A percentile compares a stretch with the other conserved stretches of the same genome.
These are phyloP conservation scores for Lepidopterella palustris DNA, from an alignment of 495 filamentous ascomycete genomes.

Conservation along the genomic window DNA sequence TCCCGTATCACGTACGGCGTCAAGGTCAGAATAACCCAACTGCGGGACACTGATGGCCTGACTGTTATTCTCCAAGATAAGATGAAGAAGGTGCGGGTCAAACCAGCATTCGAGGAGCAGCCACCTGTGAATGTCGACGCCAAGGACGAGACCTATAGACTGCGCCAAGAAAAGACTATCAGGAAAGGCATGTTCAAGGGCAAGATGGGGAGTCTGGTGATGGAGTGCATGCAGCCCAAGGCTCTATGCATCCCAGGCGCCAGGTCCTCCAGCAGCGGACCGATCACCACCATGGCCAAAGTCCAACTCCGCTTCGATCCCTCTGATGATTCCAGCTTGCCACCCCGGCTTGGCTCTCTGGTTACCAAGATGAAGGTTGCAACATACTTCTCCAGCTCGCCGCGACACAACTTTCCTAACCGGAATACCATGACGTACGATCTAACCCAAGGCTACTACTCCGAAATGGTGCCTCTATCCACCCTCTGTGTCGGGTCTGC, in stretches of 20 bases:
- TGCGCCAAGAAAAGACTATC: constrained; percentile 68
- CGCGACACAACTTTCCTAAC: constrained; percentile 42
- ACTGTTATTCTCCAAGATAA: constrained; percentile 43
- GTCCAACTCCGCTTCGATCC: constrained; percentile 73
- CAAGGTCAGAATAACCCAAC: constrained; percentile 46
- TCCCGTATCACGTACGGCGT: constrained; percentile 66
- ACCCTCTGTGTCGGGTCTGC: constrained; percentile 57
- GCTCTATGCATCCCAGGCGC: constrained; percentile 51
- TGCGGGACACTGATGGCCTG: constrained; percentile 44
- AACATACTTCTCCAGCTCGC: constrained; percentile 65
- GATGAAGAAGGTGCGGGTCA: constrained; percentile 61
- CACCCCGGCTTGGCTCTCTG: constrained; percentile 62
- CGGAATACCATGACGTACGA: constrained; percentile 43
- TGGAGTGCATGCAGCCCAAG: constrained; percentile 66
- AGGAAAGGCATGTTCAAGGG: constrained; percentile 71
- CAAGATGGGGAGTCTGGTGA: constrained; percentile 66
- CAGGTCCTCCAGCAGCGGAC: neutral
- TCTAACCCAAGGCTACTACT: constrained; percentile 56
- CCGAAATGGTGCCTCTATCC: constrained; percentile 55
- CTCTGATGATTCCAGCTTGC: constrained; percentile 46
- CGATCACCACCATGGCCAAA: constrained; percentile 52
- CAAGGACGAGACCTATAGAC: constrained; percentile 56
- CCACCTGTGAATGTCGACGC: constrained; percentile 64
- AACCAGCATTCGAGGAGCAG: constrained; percentile 68
- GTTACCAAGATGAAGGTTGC: constrained; percentile 63